phyloP scores from a whole-genome alignment of 2,329 filamentous ascomycete species.

The Ophiostoma angusticollis region DNA sequence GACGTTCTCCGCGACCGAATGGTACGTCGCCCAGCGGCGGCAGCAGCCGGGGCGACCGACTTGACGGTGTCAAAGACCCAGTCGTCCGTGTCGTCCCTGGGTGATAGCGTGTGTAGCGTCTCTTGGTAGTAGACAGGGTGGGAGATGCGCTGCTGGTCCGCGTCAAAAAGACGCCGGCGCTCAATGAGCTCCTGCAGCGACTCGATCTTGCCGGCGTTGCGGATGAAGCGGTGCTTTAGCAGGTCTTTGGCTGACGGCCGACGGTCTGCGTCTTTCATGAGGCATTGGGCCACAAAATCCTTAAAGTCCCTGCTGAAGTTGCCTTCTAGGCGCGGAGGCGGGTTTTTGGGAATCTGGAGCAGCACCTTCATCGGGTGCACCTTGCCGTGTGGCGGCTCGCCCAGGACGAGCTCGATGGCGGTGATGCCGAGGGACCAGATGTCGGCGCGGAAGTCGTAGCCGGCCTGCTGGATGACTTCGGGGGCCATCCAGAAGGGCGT shows the following conservation, averaged over 20 bases:
- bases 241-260: slow-evolving; percentile 78
- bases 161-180: slow-evolving; percentile 71
- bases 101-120: slow-evolving; percentile 61
- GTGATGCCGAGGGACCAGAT: slow-evolving; percentile 91
- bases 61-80: slow-evolving; percentile 96
- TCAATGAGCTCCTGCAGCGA: slow-evolving; percentile 76
- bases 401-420: slow-evolving; percentile 77
- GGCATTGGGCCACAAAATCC: slow-evolving; percentile 80
- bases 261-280: slow-evolving; percentile 82
- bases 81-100: slow-evolving; percentile 60
- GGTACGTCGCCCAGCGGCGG: slow-evolving; percentile 26
- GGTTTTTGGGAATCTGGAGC: slow-evolving; percentile 80
- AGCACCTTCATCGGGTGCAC: slow-evolving; percentile 91
- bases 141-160: slow-evolving; percentile 52
- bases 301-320: slow-evolving; percentile 83
- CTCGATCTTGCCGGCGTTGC: slow-evolving; percentile 76
- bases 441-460: slow-evolving; percentile 77
- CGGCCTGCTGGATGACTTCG: slow-evolving; percentile 81
- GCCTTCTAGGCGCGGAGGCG: slow-evolving; percentile 73
- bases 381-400: slow-evolving; percentile 75
- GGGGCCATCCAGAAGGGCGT: slow-evolving; percentile 97
- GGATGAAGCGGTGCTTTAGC: slow-evolving; percentile 77
- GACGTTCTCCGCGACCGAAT: slow-evolving; percentile 41
- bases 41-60: slow-evolving; percentile 36
- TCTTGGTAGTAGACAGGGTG: slow-evolving; percentile 87